phyloP scores from a whole-genome alignment of 352 stramenopile genomes.

The Phytophthora macrochlamydospora region DNA sequence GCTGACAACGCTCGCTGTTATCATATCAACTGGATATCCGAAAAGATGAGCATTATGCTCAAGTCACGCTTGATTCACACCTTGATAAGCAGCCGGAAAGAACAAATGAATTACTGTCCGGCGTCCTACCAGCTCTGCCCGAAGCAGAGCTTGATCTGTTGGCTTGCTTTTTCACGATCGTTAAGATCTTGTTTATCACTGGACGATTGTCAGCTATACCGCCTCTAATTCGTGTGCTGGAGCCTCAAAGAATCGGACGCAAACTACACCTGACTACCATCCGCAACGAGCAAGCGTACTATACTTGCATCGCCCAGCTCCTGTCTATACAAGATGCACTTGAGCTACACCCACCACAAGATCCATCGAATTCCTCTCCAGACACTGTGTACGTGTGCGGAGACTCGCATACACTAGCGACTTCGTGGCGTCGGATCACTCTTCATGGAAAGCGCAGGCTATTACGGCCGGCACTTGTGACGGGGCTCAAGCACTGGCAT shows the following conservation, averaged over 20 bases:
- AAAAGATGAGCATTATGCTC: constrained; percentile 22
- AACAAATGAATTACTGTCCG: neutral
- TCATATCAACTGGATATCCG: constrained; percentile 35
- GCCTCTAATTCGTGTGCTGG: constrained; percentile 59
- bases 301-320: constrained; percentile 85
- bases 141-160: constrained; percentile 80
- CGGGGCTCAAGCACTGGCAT: constrained; percentile 95
- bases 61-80: constrained; percentile 15
- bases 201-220: constrained; percentile 56
- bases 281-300: constrained; percentile 90
- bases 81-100: neutral
- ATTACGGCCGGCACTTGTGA: constrained; percentile 82
- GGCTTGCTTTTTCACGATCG: constrained; percentile 76
- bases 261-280: constrained; percentile 84
- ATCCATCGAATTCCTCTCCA: neutral
- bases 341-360: neutral
- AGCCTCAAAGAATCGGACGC: constrained; percentile 61
- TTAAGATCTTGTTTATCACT: constrained; percentile 88
- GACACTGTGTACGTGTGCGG: constrained; percentile 86
- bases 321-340: constrained; percentile 52
- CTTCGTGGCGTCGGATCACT: constrained; percentile 79
- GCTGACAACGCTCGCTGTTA: constrained; percentile 5
- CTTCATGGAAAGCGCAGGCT: constrained; percentile 21
- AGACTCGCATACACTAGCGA: constrained; percentile 92
- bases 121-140: neutral